Evolutionary conservation across 345 rosid genomes (phyloP), one percentile per base, ranked within the genome.

Genomic region (Murraya paniculata): DNA sequence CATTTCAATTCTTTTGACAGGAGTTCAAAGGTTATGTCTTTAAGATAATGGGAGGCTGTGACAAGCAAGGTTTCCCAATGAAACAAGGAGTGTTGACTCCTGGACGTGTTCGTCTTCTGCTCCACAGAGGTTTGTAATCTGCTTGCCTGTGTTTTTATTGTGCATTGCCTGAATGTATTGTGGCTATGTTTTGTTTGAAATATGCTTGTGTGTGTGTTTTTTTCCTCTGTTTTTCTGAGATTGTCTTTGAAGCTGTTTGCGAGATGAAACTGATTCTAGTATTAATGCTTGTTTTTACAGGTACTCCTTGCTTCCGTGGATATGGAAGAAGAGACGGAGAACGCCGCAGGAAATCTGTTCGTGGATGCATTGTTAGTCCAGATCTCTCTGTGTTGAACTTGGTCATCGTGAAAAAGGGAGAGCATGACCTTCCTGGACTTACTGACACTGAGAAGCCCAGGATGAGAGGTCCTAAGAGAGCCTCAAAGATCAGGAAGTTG

Each of bases 21-120:
- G 94, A 94, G 77, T 92, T 94, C 81, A 94, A 86, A 78, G 97
- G 98, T 2, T 94, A 94, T 38, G 87, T 94, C 9, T 94, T 92
- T 82, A 92, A 92, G 85, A 94, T 90, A 84, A 94, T 79, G 98
- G 97, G 94, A 77, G 98, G 98, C 25, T 94, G 95, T 48, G 97
- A 92, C 90, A 92, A 92, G 85, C 98, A 94, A 74, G 97, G 98
- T 22, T 92, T 94, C 72, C 95, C 98, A 56, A 91, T 91, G 97
- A 91, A 94, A 84, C 98, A 94, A 81, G 98, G 97, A 81, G 98
- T 91, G 79, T 81, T 91, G 24, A 91, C 98, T 64, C 88, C 93
- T 25, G 95, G 95, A 9, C 94, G 97, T 81, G 98, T 92, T 39
- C 97, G 90, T 48, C 94, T 94, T 73, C 71, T 94, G 86, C 94